Evolutionary conservation across 2,329 filamentous ascomycete genomes (phyloP).

Genomic region (Monosporascus sp.): DNA sequence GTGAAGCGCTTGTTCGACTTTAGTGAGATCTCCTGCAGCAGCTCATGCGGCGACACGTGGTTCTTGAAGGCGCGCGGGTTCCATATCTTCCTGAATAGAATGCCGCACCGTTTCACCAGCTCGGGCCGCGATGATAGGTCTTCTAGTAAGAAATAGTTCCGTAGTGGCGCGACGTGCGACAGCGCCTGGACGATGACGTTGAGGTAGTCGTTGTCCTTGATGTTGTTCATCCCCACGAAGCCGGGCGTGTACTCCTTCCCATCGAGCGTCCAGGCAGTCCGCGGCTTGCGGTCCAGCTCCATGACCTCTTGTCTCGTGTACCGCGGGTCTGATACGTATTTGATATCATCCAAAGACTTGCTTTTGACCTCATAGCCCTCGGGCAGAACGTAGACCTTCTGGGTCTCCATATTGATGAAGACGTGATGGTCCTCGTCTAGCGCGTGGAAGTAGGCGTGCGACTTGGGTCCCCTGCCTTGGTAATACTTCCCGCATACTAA

Average conservation of each 20-base stretch:
- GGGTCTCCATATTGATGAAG: slow-evolving; percentile 94
- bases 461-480: slow-evolving; percentile 87
- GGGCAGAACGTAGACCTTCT: slow-evolving; percentile 85
- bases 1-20: slow-evolving; percentile 90
- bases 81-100: slow-evolving; percentile 94
- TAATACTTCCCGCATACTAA: slow-evolving; percentile 98
- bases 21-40: slow-evolving; percentile 89
- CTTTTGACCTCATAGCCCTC: slow-evolving; percentile 96
- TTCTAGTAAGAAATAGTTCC: slow-evolving; percentile 89
- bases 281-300: slow-evolving; percentile 63
- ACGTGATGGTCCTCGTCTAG: slow-evolving; percentile 95
- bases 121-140: slow-evolving; percentile 68
- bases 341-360: slow-evolving; percentile 94
- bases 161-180: slow-evolving; percentile 80
- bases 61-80: slow-evolving; percentile 94
- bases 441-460: slow-evolving; percentile 95
- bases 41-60: slow-evolving; percentile 94
- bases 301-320: slow-evolving; percentile 77
- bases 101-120: slow-evolving; percentile 81
- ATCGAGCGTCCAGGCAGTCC: slow-evolving; percentile 67
- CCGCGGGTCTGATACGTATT: slow-evolving; percentile 89
- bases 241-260: slow-evolving; percentile 87
- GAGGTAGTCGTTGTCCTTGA: slow-evolving; percentile 98
- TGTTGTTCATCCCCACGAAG: slow-evolving; percentile 99
- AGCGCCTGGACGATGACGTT: slow-evolving; percentile 92